Evolutionary conservation across 306 rosid genomes (phyloP).

Genomic region (Elaeagnus macrophylla): DNA sequence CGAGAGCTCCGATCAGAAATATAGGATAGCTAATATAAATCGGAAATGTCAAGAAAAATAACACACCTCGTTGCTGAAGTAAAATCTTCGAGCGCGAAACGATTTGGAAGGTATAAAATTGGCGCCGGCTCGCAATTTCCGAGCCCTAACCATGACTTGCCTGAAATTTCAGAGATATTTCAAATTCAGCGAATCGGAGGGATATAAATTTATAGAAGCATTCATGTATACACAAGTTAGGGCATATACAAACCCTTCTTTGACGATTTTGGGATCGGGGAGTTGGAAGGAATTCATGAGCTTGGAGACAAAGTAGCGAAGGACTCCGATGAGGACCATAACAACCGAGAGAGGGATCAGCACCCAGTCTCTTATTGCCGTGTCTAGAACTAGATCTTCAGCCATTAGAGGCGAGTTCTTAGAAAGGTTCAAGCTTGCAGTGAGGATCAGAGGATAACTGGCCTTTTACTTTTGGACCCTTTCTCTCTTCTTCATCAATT

Average conservation of each 20-base stretch:
- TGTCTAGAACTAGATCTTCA: conserved; percentile 92
- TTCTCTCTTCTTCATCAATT: no score
- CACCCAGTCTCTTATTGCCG: conserved; percentile 99
- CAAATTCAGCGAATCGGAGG: background rate
- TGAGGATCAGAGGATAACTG: no score
- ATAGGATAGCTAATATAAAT: background rate
- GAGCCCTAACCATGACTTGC: conserved; percentile 87
- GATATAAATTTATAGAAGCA: background rate
- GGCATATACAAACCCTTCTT: conserved; percentile 58
- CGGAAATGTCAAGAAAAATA: background rate
- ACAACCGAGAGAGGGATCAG: conserved; percentile 94
- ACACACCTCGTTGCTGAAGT: conserved; percentile 76
- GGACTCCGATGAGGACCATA: conserved; percentile 95
- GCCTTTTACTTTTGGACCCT: no score
- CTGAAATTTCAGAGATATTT: conserved; percentile 29
- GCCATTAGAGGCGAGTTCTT: no score
- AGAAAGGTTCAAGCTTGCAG: no score
- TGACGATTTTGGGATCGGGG: conserved; percentile 81
- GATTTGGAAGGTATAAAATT: conserved; percentile 83
- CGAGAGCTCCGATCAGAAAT: background rate
- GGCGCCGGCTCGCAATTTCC: conserved; percentile 76
- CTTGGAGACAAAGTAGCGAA: conserved; percentile 89
- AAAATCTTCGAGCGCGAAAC: conserved; percentile 73
- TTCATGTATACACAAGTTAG: background rate
- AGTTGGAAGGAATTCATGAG: conserved; percentile 81